A percentile compares a stretch with the other conserved stretches of the same genome.
Conservation (phyloP, 331 rosid genomes). For the Rhamnella rubrinervis region DNA sequence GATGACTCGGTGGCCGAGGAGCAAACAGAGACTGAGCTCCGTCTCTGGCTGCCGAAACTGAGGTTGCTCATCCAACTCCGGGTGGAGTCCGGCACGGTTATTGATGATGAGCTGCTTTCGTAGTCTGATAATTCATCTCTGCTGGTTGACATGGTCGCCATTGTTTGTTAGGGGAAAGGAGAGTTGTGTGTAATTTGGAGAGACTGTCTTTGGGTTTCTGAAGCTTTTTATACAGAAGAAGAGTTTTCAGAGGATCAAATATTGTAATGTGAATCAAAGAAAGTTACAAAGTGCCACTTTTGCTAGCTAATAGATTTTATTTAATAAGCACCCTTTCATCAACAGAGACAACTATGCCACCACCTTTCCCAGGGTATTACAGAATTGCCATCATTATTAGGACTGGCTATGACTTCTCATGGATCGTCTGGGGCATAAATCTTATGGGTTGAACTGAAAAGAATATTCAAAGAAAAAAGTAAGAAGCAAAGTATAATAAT, state of each 20-base stretch:
- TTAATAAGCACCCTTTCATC: neutral
- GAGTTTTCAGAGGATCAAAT: conserved; percentile 26
- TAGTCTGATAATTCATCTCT: conserved; percentile 66
- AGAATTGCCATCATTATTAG: conserved; percentile 11
- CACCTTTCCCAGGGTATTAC: conserved; percentile 1
- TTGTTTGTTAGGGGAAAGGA: conserved; percentile 24
- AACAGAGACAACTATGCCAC: conserved; percentile 22
- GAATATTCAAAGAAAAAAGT: too few relatives aligned
- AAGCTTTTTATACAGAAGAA: conserved; percentile 31
- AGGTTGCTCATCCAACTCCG: conserved; percentile 91
- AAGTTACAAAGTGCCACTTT: conserved; percentile 34
- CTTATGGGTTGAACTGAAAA: too few relatives aligned
- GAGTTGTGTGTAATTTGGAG: conserved; percentile 16
- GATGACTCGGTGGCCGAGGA: conserved; percentile 43
- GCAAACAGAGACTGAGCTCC: conserved; percentile 66
- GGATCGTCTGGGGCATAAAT: conserved; percentile 1
- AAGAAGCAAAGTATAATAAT: too few relatives aligned
- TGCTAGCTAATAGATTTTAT: conserved; percentile 17
- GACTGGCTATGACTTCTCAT: neutral
- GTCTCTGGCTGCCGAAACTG: conserved; percentile 70
- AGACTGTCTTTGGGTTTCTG: conserved; percentile 20
- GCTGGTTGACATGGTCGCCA: conserved; percentile 43
- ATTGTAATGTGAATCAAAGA: conserved; percentile 25
- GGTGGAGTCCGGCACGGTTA: conserved; percentile 74
- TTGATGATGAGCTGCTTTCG: conserved; percentile 83